Conservation (phyloP, 2,329 filamentous ascomycete genomes). For the Penicillium sp. region DNA sequence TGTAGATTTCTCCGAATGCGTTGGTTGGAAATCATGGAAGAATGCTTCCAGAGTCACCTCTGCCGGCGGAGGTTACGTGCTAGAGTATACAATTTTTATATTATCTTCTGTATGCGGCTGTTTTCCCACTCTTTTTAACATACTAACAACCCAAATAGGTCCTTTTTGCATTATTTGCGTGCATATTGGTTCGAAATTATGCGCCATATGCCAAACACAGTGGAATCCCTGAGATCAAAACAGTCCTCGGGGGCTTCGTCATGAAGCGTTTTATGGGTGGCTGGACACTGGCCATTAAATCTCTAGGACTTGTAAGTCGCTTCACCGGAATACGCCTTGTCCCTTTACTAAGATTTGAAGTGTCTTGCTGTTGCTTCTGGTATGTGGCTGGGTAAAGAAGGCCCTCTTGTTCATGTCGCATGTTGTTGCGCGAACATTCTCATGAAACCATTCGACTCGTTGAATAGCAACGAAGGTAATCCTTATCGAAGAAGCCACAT, state of each 20-base stretch:
- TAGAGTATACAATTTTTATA: slow-evolving; percentile 85
- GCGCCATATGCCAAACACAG: slow-evolving; percentile 88
- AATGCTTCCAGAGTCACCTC: slow-evolving; percentile 65
- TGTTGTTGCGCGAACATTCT: slow-evolving; percentile 95
- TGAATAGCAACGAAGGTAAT: slow-evolving; percentile 80
- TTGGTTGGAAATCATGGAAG: slow-evolving; percentile 85
- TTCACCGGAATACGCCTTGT: neutral
- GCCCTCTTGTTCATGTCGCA: slow-evolving; percentile 89
- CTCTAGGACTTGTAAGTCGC: slow-evolving; percentile 69
- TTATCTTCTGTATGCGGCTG: slow-evolving; percentile 64
- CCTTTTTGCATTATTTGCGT: slow-evolving; percentile 72
- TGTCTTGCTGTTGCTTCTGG: slow-evolving; percentile 89
- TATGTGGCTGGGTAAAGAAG: slow-evolving; percentile 96
- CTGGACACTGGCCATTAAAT: slow-evolving; percentile 89
- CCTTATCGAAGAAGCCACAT: neutral
- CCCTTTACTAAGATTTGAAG: slow-evolving; percentile 43
- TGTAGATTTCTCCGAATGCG: slow-evolving; percentile 68
- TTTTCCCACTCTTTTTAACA: neutral
- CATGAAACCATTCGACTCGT: slow-evolving; percentile 78
- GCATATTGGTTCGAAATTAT: slow-evolving; percentile 76
- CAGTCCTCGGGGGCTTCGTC: slow-evolving; percentile 86
- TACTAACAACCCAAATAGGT: slow-evolving; percentile 49
- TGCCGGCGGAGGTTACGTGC: slow-evolving; percentile 67
- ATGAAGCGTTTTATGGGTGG: slow-evolving; percentile 80
- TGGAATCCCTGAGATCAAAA: slow-evolving; percentile 97